phyloP scores from a whole-genome alignment of 306 rosid genomes.

The Trifolium repens region DNA sequence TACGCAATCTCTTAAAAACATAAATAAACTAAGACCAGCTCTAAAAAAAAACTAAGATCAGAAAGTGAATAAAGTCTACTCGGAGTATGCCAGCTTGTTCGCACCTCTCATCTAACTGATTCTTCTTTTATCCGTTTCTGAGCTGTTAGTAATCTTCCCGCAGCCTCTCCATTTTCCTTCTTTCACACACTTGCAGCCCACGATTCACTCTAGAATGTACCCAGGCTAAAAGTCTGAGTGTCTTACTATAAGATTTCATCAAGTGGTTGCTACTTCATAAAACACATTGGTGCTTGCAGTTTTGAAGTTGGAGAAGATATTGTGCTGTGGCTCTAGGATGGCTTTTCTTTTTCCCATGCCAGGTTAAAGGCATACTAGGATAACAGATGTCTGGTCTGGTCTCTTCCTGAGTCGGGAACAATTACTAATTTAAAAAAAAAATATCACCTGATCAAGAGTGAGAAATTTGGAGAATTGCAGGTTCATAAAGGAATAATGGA shows the following conservation, averaged over 20 bases:
- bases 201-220: background rate
- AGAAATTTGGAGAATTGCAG: no score
- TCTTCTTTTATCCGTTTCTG: constrained; percentile 12
- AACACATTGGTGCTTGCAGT: background rate
- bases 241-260: background rate
- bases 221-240: background rate
- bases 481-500: background rate
- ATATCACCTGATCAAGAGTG: background rate
- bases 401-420: background rate
- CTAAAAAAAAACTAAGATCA: background rate
- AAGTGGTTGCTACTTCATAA: background rate
- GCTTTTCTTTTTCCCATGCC: constrained; percentile 3
- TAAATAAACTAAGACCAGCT: background rate
- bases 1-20: background rate
- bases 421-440: background rate
- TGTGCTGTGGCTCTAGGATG: background rate
- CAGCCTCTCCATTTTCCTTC: constrained; percentile 7
- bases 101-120: background rate
- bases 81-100: background rate
- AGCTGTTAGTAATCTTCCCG: background rate
- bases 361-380: no score
- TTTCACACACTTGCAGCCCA: background rate
- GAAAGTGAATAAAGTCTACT: background rate
- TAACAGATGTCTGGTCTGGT: background rate
- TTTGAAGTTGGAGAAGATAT: constrained; percentile 2